Percentiles rank a stretch among this genome's conserved stretches.
These are phyloP conservation scores for Verruconis gallopava DNA, from an alignment of 2,329 filamentous ascomycete genomes.

Conservation along the genomic window DNA sequence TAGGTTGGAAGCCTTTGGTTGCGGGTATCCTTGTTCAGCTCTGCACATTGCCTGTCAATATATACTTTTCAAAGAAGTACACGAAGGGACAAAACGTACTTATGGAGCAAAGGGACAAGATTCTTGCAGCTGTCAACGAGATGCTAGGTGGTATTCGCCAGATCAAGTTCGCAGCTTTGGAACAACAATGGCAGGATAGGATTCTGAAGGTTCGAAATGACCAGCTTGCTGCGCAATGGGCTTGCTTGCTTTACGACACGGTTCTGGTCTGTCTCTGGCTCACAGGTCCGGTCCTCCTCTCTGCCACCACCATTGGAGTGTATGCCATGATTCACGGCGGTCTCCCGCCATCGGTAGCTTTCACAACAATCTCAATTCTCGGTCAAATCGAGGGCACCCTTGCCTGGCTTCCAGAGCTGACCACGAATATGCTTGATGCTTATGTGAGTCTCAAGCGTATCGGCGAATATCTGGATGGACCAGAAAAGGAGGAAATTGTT, in stretches of 20 bases:
- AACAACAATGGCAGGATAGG: constrained; percentile 60
- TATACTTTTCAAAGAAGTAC: constrained; percentile 52
- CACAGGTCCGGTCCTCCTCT: constrained; percentile 58
- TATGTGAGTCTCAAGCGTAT: constrained; percentile 61
- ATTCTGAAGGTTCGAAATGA: constrained; percentile 51
- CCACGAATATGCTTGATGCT: constrained; percentile 57
- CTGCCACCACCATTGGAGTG: constrained; percentile 55
- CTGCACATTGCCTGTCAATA: constrained; percentile 54
- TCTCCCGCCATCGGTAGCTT: constrained; percentile 60
- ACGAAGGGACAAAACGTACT: constrained; percentile 49
- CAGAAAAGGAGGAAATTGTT: constrained; percentile 45
- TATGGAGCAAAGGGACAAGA: constrained; percentile 65
- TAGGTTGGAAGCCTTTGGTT: constrained; percentile 57
- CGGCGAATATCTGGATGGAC: constrained; percentile 53
- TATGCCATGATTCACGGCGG: constrained; percentile 52
- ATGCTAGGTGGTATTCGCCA: constrained; percentile 68
- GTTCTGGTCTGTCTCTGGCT: constrained; percentile 36
- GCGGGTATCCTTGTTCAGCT: constrained; percentile 53
- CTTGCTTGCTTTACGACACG: constrained; percentile 50
- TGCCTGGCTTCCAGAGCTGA: constrained; percentile 50
- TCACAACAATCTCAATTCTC: constrained; percentile 66
- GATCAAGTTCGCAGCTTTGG: constrained; percentile 72
- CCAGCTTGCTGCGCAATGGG: constrained; percentile 56
- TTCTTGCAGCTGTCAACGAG: constrained; percentile 64
- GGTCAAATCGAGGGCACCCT: constrained; percentile 55